Evolutionary conservation across 2,329 filamentous ascomycete species (phyloP).

Genomic region (Diaporthe sp.): DNA sequence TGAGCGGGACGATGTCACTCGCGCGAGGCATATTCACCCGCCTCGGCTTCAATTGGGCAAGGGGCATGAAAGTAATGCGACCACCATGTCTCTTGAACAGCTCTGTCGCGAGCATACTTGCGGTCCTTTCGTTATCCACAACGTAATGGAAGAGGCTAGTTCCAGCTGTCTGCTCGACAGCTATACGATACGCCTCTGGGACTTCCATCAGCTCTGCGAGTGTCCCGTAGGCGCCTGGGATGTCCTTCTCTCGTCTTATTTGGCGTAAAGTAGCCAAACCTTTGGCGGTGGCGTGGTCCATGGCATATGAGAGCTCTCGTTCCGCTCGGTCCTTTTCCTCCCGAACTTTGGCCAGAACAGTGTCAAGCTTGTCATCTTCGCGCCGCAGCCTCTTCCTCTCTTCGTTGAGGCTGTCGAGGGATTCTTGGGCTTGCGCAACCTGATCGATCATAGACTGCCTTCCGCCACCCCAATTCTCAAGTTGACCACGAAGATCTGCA

Average conservation of each 20-base stretch:
- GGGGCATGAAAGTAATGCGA: slow-evolving; percentile 93
- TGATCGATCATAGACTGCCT: slow-evolving; percentile 81
- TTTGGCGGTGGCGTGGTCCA: slow-evolving; percentile 89
- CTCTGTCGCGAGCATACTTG: slow-evolving; percentile 83
- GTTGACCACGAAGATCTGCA: slow-evolving; percentile 75
- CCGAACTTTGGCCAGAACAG: slow-evolving; percentile 80
- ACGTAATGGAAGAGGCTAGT: slow-evolving; percentile 96
- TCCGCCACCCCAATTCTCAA: slow-evolving; percentile 84
- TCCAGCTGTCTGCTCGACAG: slow-evolving; percentile 93
- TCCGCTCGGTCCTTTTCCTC: slow-evolving; percentile 85
- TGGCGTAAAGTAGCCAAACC: slow-evolving; percentile 90
- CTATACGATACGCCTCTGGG: slow-evolving; percentile 85
- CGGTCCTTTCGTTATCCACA: slow-evolving; percentile 91
- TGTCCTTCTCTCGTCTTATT: slow-evolving; percentile 82
- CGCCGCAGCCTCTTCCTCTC: slow-evolving; percentile 89
- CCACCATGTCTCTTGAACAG: slow-evolving; percentile 86
- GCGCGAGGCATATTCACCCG: slow-evolving; percentile 84
- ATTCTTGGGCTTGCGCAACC: slow-evolving; percentile 82
- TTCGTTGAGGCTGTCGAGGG: slow-evolving; percentile 83
- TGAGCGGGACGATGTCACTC: slow-evolving; percentile 87
- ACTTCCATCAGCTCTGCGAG: slow-evolving; percentile 94
- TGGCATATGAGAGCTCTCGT: slow-evolving; percentile 82
- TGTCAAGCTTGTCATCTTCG: slow-evolving; percentile 89
- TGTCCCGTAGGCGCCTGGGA: slow-evolving; percentile 92
- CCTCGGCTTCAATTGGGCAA: slow-evolving; percentile 83